Evolutionary conservation across 177 flowering plant genomes (phyloP).

Genomic region (Tripterygium wilfordii): DNA sequence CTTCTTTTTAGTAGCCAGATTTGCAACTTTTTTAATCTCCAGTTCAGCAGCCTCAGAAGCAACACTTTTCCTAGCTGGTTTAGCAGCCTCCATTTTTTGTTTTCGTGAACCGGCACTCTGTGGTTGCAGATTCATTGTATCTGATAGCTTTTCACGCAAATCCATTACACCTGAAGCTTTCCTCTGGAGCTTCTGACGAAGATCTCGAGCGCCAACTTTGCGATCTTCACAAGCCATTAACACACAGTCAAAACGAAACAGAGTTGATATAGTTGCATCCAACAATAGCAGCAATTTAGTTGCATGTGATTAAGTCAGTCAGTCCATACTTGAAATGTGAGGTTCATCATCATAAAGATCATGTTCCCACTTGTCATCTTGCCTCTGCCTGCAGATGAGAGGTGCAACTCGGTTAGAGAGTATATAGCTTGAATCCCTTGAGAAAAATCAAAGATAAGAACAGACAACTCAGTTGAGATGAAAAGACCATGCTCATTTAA

Average conservation of each 20-base stretch:
- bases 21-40: constrained; percentile 38
- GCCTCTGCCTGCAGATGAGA: constrained; percentile 69
- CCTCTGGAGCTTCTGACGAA: constrained; percentile 80
- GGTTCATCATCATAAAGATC: constrained; percentile 62
- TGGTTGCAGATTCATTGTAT: constrained; percentile 51
- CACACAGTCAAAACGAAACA: constrained; percentile 23
- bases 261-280: constrained; percentile 5
- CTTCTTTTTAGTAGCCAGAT: constrained; percentile 39
- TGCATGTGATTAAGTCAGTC: constrained; percentile 3
- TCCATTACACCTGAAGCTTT: constrained; percentile 57
- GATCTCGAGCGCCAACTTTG: constrained; percentile 64
- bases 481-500: no score
- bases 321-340: constrained; percentile 61
- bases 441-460: background rate
- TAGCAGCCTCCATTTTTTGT: constrained; percentile 36
- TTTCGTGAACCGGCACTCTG: constrained; percentile 38
- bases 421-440: background rate
- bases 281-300: constrained; percentile 11
- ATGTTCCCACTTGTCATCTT: constrained; percentile 91
- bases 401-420: background rate
- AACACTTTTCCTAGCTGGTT: constrained; percentile 42
- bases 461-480: no score
- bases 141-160: constrained; percentile 89
- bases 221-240: constrained; percentile 42
- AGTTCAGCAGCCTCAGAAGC: constrained; percentile 35